Base-by-base conservation (phyloP, 2,329 filamentous ascomycete genomes). In the Akanthomyces lecanii region DNA sequence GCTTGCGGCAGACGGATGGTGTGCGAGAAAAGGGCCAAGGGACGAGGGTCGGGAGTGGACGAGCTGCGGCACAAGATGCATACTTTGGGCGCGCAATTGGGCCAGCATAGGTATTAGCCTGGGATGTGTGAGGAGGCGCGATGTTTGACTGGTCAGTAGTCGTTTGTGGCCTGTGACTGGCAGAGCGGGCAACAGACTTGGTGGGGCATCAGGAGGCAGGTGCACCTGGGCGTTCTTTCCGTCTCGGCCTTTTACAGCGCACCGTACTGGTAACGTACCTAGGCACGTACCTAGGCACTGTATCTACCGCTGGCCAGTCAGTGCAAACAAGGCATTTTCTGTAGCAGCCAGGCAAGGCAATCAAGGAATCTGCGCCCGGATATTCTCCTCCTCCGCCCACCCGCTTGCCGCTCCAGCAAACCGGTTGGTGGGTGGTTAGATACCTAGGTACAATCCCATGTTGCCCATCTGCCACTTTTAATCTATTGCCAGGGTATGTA, bases 81-180 rank as follows among this genome's bases (percentile, higher is more conserved):
- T n/a, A n/a, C 21, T 59, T 59, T 47, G 56, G 56, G 33, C 44
- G 33, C 33, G 33, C 33, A 36, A 36, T 36, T 36, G 33, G 33
- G 33, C 33, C 33, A 59, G 21, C 47, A 30, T 30, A 30, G 40
- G 38, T 42, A 59, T 48, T 59, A 51, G 47, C 45, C 47, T 23
- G 33, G 56, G 16, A 59, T 40, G 47, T n/a, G 33, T 5, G 45
- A 51, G 21, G 30, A 59, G 33, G 38, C 33, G 56, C n/a, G 33
- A 51, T 42, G 56, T 59, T 59, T 51, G 56, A 51, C 45, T 51
- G 56, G 56, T 8, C 30, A 33, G 30, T 53, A 18, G 23, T 25
- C 11, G 45, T 10, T 12, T 38, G 8, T 38, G 10, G 25, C 12
- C 47, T 50, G 36, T 40, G 47, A 50, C 36, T 54, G 51, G 51